Base-by-base conservation (phyloP, 2,329 filamentous ascomycete species). In the Colletotrichum melonis region DNA sequence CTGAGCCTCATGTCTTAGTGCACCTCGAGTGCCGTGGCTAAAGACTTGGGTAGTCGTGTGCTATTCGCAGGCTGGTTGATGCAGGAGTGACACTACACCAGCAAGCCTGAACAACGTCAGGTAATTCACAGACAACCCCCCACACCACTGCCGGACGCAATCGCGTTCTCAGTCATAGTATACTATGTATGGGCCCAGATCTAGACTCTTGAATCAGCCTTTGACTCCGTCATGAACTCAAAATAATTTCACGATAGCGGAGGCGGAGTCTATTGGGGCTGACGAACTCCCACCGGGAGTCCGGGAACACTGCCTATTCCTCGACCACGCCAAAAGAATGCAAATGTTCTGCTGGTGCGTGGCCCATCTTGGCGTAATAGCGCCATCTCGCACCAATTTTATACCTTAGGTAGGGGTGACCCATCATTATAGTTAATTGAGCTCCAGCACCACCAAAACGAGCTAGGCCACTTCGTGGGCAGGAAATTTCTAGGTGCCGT, bases 331-430 rank as follows among this genome's bases (percentile, higher is more conserved):
- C 38, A 59, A n/a, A 11, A 32, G 57, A 38, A 35, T 24, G 22
- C 30, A 5, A 22, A 22, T 38, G 57, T 30, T 14, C 30, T 14
- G 22, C 24, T 26, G 7, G n/a, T 59, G 32, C 12, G 32, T 24
- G 57, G 57, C 32, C 32, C 22, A 35, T 59, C 57, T 26, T 59
- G 32, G 57, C 57, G 22, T 30, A 59, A 24, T 26, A 59, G 12
- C 30, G 7, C 30, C 22, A 59, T 59, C 57, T 26, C 42, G 32
- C 22, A 42, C n/a, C n/a, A 26, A 24, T 32, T 14, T 38, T 30
- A 24, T 57, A 22, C 63, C 24, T 16, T 3, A 4, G 26, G 59
- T 69, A 69, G 26, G 67, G 67, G 59, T 69, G 7, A 65, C 38
- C 60, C 67, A 35, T 65, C 19, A 65, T 38, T 22, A 1, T n/a